Evolutionary conservation across 2,329 filamentous ascomycete species (phyloP).

Genomic region (Neopestalotiopsis sp.): DNA sequence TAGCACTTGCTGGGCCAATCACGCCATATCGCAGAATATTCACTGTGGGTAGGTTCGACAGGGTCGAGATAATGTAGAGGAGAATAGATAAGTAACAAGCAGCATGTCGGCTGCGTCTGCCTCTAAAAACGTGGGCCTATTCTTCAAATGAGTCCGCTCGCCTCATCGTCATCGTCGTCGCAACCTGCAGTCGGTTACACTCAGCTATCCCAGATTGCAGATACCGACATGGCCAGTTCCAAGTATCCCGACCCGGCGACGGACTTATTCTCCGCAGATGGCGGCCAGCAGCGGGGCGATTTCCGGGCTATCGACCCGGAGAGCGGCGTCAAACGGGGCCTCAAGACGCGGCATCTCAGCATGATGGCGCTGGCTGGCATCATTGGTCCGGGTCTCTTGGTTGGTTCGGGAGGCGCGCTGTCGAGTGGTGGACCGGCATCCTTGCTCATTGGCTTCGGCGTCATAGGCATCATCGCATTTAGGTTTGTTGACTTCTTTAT

Average conservation of each 20-base stretch:
- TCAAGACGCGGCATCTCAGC: slow-evolving; percentile 66
- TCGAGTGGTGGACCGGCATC: slow-evolving; percentile 73
- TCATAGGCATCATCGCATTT: slow-evolving; percentile 71
- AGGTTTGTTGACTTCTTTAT: slow-evolving; percentile 24
- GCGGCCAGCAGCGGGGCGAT: slow-evolving; percentile 3
- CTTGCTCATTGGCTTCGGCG: slow-evolving; percentile 73
- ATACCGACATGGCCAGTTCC: slow-evolving; percentile 11
- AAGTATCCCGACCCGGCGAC: slow-evolving; percentile 7
- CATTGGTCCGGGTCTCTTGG: slow-evolving; percentile 73
- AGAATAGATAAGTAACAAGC: not conserved
- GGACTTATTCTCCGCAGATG: slow-evolving; percentile 8
- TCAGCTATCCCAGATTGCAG: not conserved
- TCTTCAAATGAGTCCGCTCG: not conserved
- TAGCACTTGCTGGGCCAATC: not conserved
- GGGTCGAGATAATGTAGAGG: not conserved
- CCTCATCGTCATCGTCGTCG: not conserved
- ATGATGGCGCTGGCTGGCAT: slow-evolving; percentile 70
- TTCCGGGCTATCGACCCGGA: slow-evolving; percentile 42
- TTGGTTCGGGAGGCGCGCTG: slow-evolving; percentile 73
- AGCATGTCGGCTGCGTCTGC: not conserved
- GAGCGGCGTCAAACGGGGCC: slow-evolving; percentile 67
- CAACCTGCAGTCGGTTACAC: not conserved
- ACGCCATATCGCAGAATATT: slow-evolving; percentile 14
- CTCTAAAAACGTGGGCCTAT: not conserved
- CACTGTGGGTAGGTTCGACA: not conserved